Evolutionary conservation across 768 basidiomycete genomes (phyloP).

Genomic region (Leccinum aurantiacum): DNA sequence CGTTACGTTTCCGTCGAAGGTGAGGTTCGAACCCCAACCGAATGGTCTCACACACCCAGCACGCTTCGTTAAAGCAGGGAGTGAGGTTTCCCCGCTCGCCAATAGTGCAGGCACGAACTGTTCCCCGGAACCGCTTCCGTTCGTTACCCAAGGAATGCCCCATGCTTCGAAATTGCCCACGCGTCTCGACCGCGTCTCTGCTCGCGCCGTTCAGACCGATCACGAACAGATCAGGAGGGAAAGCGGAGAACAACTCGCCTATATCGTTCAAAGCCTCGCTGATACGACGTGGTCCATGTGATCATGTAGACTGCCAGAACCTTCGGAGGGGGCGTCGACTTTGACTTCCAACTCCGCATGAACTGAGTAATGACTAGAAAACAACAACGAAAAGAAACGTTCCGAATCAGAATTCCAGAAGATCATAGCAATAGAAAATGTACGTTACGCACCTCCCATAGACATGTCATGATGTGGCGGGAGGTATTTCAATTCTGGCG

Average conservation of each 20-base stretch:
- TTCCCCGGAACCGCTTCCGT: slow-evolving; percentile 25
- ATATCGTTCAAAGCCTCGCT: slow-evolving; percentile 18
- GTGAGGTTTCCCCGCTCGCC: slow-evolving; percentile 22
- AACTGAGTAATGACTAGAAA: slow-evolving; percentile 17
- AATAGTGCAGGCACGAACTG: slow-evolving; percentile 22
- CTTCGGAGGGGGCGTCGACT: slow-evolving; percentile 6
- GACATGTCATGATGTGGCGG: slow-evolving; percentile 7
- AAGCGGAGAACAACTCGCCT: slow-evolving; percentile 2
- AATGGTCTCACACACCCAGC: slow-evolving; percentile 25
- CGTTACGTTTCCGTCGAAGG: slow-evolving; percentile 16
- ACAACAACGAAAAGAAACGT: too few relatives aligned
- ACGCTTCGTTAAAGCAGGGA: slow-evolving; percentile 13
- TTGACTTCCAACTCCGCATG: slow-evolving; percentile 6
- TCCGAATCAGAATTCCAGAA: not conserved
- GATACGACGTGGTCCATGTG: slow-evolving; percentile 17
- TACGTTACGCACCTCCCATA: slow-evolving; percentile 4
- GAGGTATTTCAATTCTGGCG: slow-evolving; percentile 20
- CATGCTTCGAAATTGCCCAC: slow-evolving; percentile 2
- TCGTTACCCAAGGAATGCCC: slow-evolving; percentile 19
- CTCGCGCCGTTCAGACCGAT: not conserved
- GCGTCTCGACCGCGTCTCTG: slow-evolving; percentile 19
- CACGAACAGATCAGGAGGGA: not conserved
- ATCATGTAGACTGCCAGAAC: slow-evolving; percentile 22
- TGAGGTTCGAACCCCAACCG: slow-evolving; percentile 22
- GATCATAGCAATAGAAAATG: not conserved